These are phyloP conservation scores for Pestalotiopsis sp. DNA, from an alignment of 2,329 filamentous ascomycete genomes.

Conservation along the genomic window DNA sequence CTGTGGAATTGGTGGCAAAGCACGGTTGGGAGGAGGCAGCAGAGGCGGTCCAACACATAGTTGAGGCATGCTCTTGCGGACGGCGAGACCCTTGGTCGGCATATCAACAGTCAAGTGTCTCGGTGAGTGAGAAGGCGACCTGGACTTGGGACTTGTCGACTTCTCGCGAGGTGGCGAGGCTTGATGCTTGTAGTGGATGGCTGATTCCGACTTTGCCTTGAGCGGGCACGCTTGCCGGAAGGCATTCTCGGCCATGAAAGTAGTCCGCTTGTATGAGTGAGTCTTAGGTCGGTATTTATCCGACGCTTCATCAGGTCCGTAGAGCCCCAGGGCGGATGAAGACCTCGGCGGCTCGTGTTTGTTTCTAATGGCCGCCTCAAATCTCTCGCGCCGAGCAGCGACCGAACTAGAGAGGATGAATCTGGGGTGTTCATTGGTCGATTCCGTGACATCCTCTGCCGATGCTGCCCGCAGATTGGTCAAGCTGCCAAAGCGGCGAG, in stretches of 20 bases:
- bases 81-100: conserved; percentile 11
- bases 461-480: conserved; percentile 3
- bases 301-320: neutral
- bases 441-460: neutral
- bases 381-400: neutral
- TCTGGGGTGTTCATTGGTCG: neutral
- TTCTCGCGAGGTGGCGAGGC: neutral
- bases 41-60: conserved; percentile 19
- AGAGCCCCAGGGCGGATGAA: conserved; percentile 1
- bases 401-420: conserved; percentile 8
- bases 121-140: conserved; percentile 9
- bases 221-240: neutral
- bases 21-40: conserved; percentile 18
- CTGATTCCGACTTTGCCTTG: neutral
- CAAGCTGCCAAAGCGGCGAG: conserved; percentile 16
- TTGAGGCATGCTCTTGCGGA: conserved; percentile 20
- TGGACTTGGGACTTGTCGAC: neutral
- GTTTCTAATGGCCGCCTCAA: neutral
- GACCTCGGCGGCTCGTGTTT: neutral
- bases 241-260: conserved; percentile 3
- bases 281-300: neutral
- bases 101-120: conserved; percentile 2
- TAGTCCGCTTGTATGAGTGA: conserved; percentile 7
- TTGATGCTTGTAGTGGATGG: neutral
- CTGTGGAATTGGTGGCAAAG: conserved; percentile 21